Base-by-base conservation (phyloP, 352 stramenopile species). In the Globisporangium mamillatum region DNA sequence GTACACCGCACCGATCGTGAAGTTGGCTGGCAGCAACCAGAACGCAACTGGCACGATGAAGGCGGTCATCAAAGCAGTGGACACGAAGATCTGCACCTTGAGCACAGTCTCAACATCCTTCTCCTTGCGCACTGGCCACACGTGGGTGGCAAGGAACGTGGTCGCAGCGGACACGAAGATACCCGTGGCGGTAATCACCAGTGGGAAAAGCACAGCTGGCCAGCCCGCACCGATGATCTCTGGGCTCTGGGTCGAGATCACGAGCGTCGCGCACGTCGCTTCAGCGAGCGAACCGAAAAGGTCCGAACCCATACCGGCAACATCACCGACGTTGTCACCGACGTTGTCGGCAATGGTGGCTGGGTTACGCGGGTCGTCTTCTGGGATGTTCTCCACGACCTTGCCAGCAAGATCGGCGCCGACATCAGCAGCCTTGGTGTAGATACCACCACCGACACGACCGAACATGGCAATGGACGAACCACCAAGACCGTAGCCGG, bases 311-410 rank as follows among this genome's bases (percentile, higher is more conserved):
- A 99, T 99, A 84, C 98, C 98, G 57, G 97, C 98, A 60, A 99
- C 97, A 84, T 99, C 98, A 82, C 98, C 97, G 34, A 99, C 98
- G 75, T 99, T 99, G 86, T 99, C 97, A 78, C 98, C 98, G 55
- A 99, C 98, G 78, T 99, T 99, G 82, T 99, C 98, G 27, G 98
- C 97, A 90, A 99, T 99, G 4, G 96, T 99, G 59, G 98, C 98
- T 16, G 98, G 98, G 84, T 99, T 99, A 66, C 97, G 91, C 66
- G 97, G 97, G 92, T 99, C 97, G 77, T 99, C 98, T 78, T 99
- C 98, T 25, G 97, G 97, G 71, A 99, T 99, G 78, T 98, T 98
- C 76, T 98, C 91, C 27, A 99, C 97, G 22, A 99, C 96, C 84
- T 99, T 99, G 75, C 98, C 98, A 24, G 99, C 97, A 74, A 99